Evolutionary conservation across 768 basidiomycete genomes (phyloP), one percentile per base, ranked within the genome.

Genomic region (Podaxis pistillaris): DNA sequence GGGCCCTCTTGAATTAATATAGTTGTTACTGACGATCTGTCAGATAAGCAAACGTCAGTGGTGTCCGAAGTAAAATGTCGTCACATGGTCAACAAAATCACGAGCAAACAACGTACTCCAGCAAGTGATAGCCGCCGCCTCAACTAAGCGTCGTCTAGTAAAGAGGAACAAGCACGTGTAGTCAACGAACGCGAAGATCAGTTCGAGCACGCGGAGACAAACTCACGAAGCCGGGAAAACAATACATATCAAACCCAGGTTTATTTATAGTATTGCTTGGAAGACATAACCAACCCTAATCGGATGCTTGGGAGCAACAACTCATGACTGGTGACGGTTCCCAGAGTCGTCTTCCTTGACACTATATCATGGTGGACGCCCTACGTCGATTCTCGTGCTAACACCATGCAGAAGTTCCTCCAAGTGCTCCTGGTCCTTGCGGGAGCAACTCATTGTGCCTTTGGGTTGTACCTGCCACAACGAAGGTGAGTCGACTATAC

Each of bases 211-310:
- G 54, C 19, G 33, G 54, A 24, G 52, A 44, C 53, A 24, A 44
- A 54, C 38, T 15, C 15, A 19, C 38, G 17, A n/a, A 30, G 28
- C 24, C 51, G 2, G 33, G 33, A 52, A 22, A 44, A 47, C 38
- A 13, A 12, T 51, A 17, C 8, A 26, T 28, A 22, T 46, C 44
- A 33, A 53, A 55, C 46, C 19, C 38, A 30, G 19, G 36, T 8
- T 12, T 62, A 62, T 55, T 24, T 55, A 22, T 44, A 28, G 40
- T 7, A 33, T 3, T 15, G n/a, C 53, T 55, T 62, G 30, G 60
- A 37, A 30, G n/a, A 47, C 60, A 56, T 62, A 53, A 44, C 13
- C 22, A 62, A 4, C 60, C 53, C 30, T 9, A 62, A 62, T 55
- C 41, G 47, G 60, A 12, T 37, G 30, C 28, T 49, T 55, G 52